Base-by-base conservation (phyloP, 2,329 filamentous ascomycete genomes). In the Dichotomopilus funicola region DNA sequence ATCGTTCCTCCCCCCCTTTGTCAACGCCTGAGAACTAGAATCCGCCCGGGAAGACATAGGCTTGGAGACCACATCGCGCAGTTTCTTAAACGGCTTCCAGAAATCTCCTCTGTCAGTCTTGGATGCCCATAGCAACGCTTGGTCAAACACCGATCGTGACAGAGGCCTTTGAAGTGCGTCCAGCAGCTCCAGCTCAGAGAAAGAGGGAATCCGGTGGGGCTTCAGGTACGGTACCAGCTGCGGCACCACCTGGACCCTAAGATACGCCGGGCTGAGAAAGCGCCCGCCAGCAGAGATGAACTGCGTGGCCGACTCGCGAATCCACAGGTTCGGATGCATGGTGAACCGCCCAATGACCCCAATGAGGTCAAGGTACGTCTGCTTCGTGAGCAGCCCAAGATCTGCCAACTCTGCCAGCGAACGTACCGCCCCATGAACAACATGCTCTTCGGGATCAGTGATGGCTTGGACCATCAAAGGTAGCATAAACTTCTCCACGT, bases 391-490 rank as follows among this genome's bases (percentile, higher is more conserved):
- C 0, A 99, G 76, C 0, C 94, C 95, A 19, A 99, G 77, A 53
- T 88, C 86, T 7, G 92, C 91, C 75, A 99, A 89, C 57, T 89
- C 87, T 2, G 91, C 89, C 48, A 99, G 77, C 0, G 92, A 94
- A 62, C 94, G 85, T 35, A 99, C 77, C 1, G 92, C 91, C 55
- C 88, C 89, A 66, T 96, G 91, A 10, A 99, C 86, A 1, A 99
- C 94, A 67, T 89, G 92, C 64, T 96, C 92, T 70, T 99, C 94
- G 0, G 89, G 83, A 62, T 99, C 94, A 0, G 91, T 90, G 64
- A 99, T 76, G 6, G 94, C 92, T 70, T 96, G 94, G 3, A 96
- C 81, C 90, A 99, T 96, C 11, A 99, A 77, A 0, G 95, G 94
- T 33, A 99, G 73, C 61, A 97, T 95, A 64, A 96, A 99, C 63